Conservation (phyloP, 129 eudicot species). For the Tagetes erecta region DNA sequence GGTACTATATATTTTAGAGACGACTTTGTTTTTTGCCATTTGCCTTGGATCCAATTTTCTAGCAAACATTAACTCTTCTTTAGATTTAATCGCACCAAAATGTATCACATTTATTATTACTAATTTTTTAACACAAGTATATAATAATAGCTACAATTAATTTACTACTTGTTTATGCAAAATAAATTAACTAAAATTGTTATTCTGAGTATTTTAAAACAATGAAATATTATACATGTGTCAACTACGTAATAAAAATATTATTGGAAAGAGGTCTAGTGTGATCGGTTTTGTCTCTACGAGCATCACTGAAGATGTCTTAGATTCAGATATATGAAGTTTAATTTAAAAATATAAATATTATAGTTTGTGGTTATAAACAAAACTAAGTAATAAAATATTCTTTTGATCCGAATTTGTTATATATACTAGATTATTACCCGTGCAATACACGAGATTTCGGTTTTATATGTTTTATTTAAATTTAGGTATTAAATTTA, state of each 20-base stretch:
- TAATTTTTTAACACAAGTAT: neutral
- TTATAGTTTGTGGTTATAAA: too few relatives aligned
- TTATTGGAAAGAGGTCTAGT: too few relatives aligned
- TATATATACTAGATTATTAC: too few relatives aligned
- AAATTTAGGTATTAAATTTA: too few relatives aligned
- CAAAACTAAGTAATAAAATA: too few relatives aligned
- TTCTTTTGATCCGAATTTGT: neutral
- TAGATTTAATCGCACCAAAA: conserved; percentile 1
- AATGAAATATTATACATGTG: neutral
- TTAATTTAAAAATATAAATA: too few relatives aligned
- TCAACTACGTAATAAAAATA: neutral
- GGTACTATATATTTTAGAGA: neutral
- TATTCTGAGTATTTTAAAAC: neutral
- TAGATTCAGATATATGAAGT: too few relatives aligned
- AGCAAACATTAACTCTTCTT: conserved; percentile 29
- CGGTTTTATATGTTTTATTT: too few relatives aligned
- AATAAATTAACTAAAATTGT: neutral
- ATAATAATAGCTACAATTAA: neutral
- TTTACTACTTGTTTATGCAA: neutral
- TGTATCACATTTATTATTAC: neutral
- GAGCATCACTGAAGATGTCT: too few relatives aligned
- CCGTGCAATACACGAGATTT: too few relatives aligned
- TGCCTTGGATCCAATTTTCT: conserved; percentile 31
- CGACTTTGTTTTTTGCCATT: conserved; percentile 3
- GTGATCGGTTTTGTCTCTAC: too few relatives aligned